Evolutionary conservation across 1,284 basidiomycete genomes (phyloP), one percentile per base, ranked within the genome.

Genomic region (Rhodotorula sp.): DNA sequence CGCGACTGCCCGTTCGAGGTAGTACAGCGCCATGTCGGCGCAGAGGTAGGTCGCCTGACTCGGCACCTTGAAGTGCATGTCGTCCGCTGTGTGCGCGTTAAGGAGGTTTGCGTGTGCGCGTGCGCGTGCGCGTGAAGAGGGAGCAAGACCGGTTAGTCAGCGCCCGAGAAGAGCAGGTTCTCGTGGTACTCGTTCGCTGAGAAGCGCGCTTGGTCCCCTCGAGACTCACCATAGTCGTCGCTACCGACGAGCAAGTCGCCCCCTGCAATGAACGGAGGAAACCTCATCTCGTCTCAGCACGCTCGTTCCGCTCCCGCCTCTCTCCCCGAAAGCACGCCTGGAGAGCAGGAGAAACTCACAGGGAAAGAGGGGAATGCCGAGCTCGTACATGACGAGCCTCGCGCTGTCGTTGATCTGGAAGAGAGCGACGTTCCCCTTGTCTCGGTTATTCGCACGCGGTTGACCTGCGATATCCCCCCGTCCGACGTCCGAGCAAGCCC

Each of bases 381-480:
- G 50, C 18, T 52, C 23, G 4, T 23, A 3, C 61, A 62, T 62
- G 28, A 54, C 34, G 1, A 6, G 18, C 6, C 43, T 38, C 18
- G 61, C 61, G 5, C 49, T 52, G 34, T 62, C 61, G 50, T 62
- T 62, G 48, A 62, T 62, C 38, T 62, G 61, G 50, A n/a, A 62
- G 38, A 60, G n/a, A 3, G 58, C 43, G 43, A 60, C n/a, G 16
- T 60, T 60, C 0, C 18, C 55, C 10, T 34, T 16, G 8, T 28
- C 12, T 3, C 43, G 15, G 28, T 66, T 66, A 16, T 43, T 48
- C 21, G 48, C 34, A 18, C 34, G 61, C 34, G 5, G 26, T n/a
- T 50, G 31, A 12, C 52, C 43, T 61, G 31, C n/a, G 15, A 43
- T 26, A 1, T 5, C 38, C 10, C 10, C 38, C 38, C 10, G 2